Evolutionary conservation across 768 basidiomycete species (phyloP).

Genomic region (Podaxis pistillaris): DNA sequence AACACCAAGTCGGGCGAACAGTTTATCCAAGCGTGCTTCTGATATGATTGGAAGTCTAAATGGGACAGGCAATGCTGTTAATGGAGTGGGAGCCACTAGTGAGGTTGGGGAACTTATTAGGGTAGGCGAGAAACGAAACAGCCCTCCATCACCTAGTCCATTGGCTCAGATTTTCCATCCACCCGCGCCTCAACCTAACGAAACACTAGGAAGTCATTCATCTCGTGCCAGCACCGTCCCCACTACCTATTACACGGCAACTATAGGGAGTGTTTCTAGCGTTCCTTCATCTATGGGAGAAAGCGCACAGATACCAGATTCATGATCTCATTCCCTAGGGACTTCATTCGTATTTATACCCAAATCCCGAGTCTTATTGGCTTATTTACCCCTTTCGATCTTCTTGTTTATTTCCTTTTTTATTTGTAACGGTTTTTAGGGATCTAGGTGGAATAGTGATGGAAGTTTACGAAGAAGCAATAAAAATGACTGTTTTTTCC

Average conservation of each 20-base stretch:
- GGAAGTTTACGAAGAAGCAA: not conserved
- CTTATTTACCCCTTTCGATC: not conserved
- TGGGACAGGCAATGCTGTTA: not conserved
- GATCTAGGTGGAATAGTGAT: not conserved
- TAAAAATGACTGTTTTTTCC: not conserved
- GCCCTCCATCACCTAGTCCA: not conserved
- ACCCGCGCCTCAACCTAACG: not conserved
- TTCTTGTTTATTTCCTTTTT: not conserved
- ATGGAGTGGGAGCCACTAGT: constrained; percentile 13
- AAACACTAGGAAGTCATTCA: constrained; percentile 11
- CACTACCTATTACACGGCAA: constrained; percentile 18
- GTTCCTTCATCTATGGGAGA: constrained; percentile 5
- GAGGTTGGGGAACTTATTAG: constrained; percentile 21
- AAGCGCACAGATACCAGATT: not conserved
- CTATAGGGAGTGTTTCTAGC: constrained; percentile 14
- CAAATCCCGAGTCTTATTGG: not conserved
- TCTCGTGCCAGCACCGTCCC: constrained; percentile 5
- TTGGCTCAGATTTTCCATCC: not conserved
- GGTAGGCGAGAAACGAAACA: constrained; percentile 8
- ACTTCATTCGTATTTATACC: not conserved
- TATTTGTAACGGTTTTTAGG: not conserved
- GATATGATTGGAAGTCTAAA: constrained; percentile 12
- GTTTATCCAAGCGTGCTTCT: constrained; percentile 12
- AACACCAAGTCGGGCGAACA: constrained; percentile 13
- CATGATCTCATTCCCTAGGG: not conserved